phyloP scores from a whole-genome alignment of 2,329 filamentous ascomycete genomes.

The Aspergillus sp. region DNA sequence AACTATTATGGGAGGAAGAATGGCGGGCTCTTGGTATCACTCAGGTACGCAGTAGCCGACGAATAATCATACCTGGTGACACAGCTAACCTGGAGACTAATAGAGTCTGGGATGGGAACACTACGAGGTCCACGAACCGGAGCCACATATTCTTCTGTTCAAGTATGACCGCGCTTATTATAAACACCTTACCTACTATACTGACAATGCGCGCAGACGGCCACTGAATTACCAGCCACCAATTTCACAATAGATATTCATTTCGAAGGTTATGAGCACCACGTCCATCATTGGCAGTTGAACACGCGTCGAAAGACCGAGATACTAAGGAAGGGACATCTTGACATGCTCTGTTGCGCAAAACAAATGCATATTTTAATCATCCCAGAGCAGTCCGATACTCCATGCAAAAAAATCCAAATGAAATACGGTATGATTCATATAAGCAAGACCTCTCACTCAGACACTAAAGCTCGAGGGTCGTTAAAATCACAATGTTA shows the following conservation, averaged over 20 bases:
- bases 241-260: slow-evolving; percentile 31
- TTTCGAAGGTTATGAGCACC: too few relatives aligned
- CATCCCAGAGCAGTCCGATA: slow-evolving; percentile 20
- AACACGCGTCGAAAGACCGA: not conserved
- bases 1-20: slow-evolving; percentile 96
- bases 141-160: slow-evolving; percentile 97
- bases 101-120: slow-evolving; percentile 99
- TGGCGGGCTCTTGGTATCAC: slow-evolving; percentile 97
- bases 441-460: slow-evolving; percentile 15
- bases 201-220: slow-evolving; percentile 55
- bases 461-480: slow-evolving; percentile 13
- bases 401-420: slow-evolving; percentile 28
- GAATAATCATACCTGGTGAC: not conserved
- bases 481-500: slow-evolving; percentile 9
- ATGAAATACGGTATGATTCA: slow-evolving; percentile 30
- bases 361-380: slow-evolving; percentile 10
- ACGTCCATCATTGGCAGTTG: not conserved
- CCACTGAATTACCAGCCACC: slow-evolving; percentile 83
- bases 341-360: slow-evolving; percentile 2
- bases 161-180: slow-evolving; percentile 64
- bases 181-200: slow-evolving; percentile 1
- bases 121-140: slow-evolving; percentile 98
- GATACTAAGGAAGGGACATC: not conserved
- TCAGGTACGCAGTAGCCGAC: slow-evolving; percentile 62
- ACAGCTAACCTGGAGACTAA: slow-evolving; percentile 5